Percentiles rank a stretch among this genome's conserved stretches.
phyloP scores from a whole-genome alignment of 2,329 filamentous ascomycete genomes.

The Trichoderma harzianum region DNA sequence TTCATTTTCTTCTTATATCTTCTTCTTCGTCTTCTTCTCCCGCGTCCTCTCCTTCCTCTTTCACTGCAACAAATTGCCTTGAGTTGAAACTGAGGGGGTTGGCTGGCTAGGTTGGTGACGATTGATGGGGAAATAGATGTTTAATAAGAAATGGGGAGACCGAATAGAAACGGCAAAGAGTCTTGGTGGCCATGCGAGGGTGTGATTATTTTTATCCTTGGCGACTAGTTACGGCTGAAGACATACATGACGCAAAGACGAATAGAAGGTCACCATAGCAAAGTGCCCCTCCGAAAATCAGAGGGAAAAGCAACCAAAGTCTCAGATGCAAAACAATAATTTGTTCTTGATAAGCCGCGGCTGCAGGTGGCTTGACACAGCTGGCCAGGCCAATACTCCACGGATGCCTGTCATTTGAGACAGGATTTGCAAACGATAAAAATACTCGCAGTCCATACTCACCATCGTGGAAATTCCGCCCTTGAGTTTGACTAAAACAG shows the following conservation, averaged over 20 bases:
- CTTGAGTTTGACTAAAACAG: neutral
- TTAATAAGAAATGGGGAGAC: neutral
- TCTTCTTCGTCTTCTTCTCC: neutral
- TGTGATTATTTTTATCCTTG: neutral
- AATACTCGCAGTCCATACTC: neutral
- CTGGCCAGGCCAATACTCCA: neutral
- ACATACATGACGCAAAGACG: neutral
- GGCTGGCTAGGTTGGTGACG: neutral
- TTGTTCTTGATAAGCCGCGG: conserved; percentile 4
- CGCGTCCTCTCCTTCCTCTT: neutral
- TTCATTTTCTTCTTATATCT: neutral
- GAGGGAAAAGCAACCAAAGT: neutral
- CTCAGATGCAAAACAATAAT: conserved; percentile 11
- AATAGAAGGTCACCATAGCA: neutral
- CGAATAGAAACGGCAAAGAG: neutral
- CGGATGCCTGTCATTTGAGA: neutral
- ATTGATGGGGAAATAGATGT: neutral
- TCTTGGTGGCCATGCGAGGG: neutral
- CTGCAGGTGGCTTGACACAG: conserved; percentile 3
- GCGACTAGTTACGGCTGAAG: neutral
- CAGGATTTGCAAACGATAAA: neutral
- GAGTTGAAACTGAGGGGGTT: neutral
- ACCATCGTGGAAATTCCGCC: neutral
- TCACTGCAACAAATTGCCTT: neutral
- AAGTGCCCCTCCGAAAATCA: neutral